These are phyloP conservation scores for Viridothelium virens DNA, from an alignment of 495 filamentous ascomycete genomes.

Conservation along the genomic window DNA sequence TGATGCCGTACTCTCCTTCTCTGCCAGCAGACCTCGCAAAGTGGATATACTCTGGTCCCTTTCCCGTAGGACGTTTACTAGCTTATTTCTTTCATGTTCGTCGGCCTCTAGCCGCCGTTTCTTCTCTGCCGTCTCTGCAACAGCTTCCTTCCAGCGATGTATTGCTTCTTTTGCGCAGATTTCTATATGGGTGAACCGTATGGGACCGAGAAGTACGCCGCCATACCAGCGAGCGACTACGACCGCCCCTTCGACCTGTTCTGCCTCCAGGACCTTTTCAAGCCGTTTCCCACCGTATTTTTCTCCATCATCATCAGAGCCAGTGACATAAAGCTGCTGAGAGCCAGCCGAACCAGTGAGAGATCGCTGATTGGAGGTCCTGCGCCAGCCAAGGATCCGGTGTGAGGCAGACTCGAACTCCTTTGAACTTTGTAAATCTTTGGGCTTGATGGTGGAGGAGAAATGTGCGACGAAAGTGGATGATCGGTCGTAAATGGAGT, in stretches of 20 bases:
- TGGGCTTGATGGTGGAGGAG: constrained; percentile 33
- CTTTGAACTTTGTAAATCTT: constrained; percentile 31
- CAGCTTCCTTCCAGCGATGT: constrained; percentile 24
- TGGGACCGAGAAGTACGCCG: constrained; percentile 39
- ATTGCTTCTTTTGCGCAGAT: constrained; percentile 35
- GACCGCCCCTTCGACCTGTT: constrained; percentile 33
- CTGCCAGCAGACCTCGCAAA: constrained; percentile 33
- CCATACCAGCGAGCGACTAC: constrained; percentile 45
- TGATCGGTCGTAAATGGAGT: constrained; percentile 34
- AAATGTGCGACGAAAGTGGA: constrained; percentile 39
- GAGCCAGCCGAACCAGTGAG: constrained; percentile 20
- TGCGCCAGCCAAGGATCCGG: constrained; percentile 39
- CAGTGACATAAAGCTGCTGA: constrained; percentile 27
- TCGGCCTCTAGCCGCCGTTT: constrained; percentile 31
- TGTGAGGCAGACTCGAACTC: constrained; percentile 36
- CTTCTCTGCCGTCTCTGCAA: constrained; percentile 25
- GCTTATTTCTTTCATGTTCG: constrained; percentile 21
- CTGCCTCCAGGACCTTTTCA: constrained; percentile 33
- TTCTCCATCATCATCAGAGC: constrained; percentile 44
- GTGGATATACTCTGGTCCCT: constrained; percentile 37
- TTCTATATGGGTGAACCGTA: constrained; percentile 41
- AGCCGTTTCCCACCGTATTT: constrained; percentile 36
- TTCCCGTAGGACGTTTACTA: constrained; percentile 31
- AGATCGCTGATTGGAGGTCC: constrained; percentile 28
- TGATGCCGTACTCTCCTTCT: constrained; percentile 21